Percentiles rank a stretch among this genome's conserved stretches.
Conservation (phyloP, 805 yeast species). For the Myxozyma melibiosi region DNA sequence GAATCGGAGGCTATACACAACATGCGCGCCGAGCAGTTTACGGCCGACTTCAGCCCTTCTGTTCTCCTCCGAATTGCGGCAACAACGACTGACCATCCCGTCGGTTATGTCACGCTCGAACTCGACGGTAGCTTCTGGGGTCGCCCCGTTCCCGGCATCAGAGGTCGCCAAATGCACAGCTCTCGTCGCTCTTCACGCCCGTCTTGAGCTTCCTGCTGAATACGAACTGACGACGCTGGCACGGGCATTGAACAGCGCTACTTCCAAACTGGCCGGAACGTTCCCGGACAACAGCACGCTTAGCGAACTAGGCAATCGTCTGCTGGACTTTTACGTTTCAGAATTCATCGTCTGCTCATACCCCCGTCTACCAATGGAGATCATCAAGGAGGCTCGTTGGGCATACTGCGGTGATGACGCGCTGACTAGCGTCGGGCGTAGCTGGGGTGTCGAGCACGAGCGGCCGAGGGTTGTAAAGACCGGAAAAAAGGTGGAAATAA, state of each 20-base stretch:
- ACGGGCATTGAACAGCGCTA: slow-evolving; percentile 69
- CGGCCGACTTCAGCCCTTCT: neutral
- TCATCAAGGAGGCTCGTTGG: slow-evolving; percentile 73
- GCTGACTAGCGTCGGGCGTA: slow-evolving; percentile 64
- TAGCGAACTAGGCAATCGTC: slow-evolving; percentile 76
- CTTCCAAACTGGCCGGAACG: slow-evolving; percentile 45
- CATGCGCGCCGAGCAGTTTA: neutral
- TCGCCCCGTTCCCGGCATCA: slow-evolving; percentile 4
- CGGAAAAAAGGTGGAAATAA: slow-evolving; percentile 56
- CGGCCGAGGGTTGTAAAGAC: slow-evolving; percentile 47
- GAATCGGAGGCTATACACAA: slow-evolving; percentile 1
- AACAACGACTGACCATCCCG: neutral
- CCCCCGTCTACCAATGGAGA: slow-evolving; percentile 86
- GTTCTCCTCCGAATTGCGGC: neutral
- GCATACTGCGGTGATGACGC: slow-evolving; percentile 71
- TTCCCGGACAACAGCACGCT: slow-evolving; percentile 76
- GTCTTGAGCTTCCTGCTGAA: slow-evolving; percentile 63
- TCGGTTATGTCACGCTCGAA: neutral
- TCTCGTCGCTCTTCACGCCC: slow-evolving; percentile 74
- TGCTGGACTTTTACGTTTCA: slow-evolving; percentile 72
- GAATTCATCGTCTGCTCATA: slow-evolving; percentile 73
- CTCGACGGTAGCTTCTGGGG: neutral
- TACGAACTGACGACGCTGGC: slow-evolving; percentile 71
- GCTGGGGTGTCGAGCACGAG: slow-evolving; percentile 88
- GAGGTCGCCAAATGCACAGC: slow-evolving; percentile 49